Base-by-base conservation (phyloP, 179 eudicot species). In the Beta corolliflora region DNA sequence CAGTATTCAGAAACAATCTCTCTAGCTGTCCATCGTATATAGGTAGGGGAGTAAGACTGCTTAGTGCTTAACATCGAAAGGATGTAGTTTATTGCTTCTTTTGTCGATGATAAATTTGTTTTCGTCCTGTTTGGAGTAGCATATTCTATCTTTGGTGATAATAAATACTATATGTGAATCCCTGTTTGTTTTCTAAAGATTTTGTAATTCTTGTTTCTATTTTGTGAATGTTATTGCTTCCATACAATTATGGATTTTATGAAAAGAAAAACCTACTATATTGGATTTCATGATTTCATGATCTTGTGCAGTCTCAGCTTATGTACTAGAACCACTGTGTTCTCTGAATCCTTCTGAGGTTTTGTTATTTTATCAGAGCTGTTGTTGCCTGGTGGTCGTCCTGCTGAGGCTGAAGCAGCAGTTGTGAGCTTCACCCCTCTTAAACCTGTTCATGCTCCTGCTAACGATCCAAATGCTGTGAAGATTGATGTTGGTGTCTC, bases 391-490 rank as follows among this genome's bases (percentile, higher is more conserved):
- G 80, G 87, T 75, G 82, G 84, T 29, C 79, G 81, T 66, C 81
- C 87, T 14, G 81, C 81, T 21, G 90, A 92, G 69, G 82, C 77
- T 36, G 90, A 84, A 29, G 19, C 41, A 5, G 52, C 41, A 9
- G 75, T 25, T n/a, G 45, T 59, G 72, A 75, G 21, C 73, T 67
- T 79, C 5, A 71, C 50, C 7, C 79, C 85, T 18, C 58, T 73
- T 12, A 88, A 88, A 79, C 78, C 87, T 9, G 46, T 46, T 68
- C 82, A 87, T 0, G 77, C 66, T 73, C 82, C 83, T 61, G 18
- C 67, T 23, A 73, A 54, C 10, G 89, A 81, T 71, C 79, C 89
- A 53, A 73, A 79, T 36, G 76, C 87, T 1, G 76, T 31, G 19
- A 70, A 74, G 29, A 80, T 21, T 21, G 85, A 81, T 46, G 29